Conservation (phyloP, 2,329 filamentous ascomycete genomes). For the Calonectria fujianensis region DNA sequence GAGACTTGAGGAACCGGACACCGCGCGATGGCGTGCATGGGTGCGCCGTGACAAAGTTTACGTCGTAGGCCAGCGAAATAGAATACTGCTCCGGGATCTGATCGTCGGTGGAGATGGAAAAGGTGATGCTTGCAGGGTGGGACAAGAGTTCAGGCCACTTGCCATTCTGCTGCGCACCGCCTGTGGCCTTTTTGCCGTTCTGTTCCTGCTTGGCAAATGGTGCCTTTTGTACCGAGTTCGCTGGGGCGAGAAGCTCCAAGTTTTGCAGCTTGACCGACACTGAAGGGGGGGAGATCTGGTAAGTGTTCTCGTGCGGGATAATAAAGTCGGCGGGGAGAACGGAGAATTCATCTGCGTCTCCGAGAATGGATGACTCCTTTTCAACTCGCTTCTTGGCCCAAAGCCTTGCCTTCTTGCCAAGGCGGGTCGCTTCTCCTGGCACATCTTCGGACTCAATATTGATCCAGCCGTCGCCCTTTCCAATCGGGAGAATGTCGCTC, state of each 20-base stretch:
- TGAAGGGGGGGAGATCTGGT: conserved; percentile 68
- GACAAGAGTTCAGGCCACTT: conserved; percentile 59
- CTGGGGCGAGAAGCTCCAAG: conserved; percentile 68
- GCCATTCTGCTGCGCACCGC: conserved; percentile 52
- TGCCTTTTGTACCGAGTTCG: conserved; percentile 67
- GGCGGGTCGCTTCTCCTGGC: conserved; percentile 68
- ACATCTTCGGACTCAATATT: conserved; percentile 74
- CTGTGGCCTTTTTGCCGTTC: neutral
- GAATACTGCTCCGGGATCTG: conserved; percentile 64
- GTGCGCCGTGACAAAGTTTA: conserved; percentile 80
- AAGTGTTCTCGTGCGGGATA: conserved; percentile 74
- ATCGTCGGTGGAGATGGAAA: conserved; percentile 62
- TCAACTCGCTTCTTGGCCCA: conserved; percentile 78
- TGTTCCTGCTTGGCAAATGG: conserved; percentile 61
- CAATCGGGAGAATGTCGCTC: conserved; percentile 73
- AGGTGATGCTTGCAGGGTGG: conserved; percentile 60
- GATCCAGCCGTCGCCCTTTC: conserved; percentile 74
- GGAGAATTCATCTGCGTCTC: conserved; percentile 72
- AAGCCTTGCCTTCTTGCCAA: conserved; percentile 74
- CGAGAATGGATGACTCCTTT: conserved; percentile 76
- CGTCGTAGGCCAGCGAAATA: conserved; percentile 72
- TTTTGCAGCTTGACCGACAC: conserved; percentile 70
- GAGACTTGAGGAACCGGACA: conserved; percentile 75
- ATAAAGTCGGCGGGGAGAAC: conserved; percentile 78
- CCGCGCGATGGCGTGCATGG: conserved; percentile 76